phyloP scores from a whole-genome alignment of 2,329 filamentous ascomycete genomes.

The Aciculosporium take region DNA sequence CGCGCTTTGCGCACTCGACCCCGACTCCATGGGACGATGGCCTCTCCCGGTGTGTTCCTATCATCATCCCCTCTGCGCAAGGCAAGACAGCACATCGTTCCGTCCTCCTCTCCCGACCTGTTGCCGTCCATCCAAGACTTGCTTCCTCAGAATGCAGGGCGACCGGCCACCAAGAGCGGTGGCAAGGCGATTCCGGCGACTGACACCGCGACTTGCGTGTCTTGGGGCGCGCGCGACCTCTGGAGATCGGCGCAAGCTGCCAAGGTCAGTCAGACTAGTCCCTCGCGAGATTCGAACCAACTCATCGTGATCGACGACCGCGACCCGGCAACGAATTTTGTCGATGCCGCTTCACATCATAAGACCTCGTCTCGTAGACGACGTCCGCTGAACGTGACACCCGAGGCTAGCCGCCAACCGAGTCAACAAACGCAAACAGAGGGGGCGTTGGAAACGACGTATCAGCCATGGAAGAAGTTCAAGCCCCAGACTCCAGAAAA shows the following conservation, averaged over 20 bases:
- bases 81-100: slow-evolving; percentile 16
- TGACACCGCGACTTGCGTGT: slow-evolving; percentile 20
- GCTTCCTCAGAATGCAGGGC: slow-evolving; percentile 22
- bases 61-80: slow-evolving; percentile 19
- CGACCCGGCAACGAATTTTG: slow-evolving; percentile 2
- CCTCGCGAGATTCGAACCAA: neutral
- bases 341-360: neutral
- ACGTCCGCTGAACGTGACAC: neutral
- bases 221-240: slow-evolving; percentile 28
- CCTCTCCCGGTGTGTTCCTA: slow-evolving; percentile 18
- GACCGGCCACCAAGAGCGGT: slow-evolving; percentile 20
- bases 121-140: slow-evolving; percentile 38
- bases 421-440: neutral
- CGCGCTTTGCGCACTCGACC: slow-evolving; percentile 33
- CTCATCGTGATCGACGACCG: slow-evolving; percentile 2
- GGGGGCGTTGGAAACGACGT: slow-evolving; percentile 5
- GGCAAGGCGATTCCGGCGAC: slow-evolving; percentile 24
- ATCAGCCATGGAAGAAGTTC: slow-evolving; percentile 25
- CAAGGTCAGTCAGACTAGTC: slow-evolving; percentile 1
- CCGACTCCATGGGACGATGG: slow-evolving; percentile 16
- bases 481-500: slow-evolving; percentile 10
- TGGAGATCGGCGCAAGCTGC: slow-evolving; percentile 19
- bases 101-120: slow-evolving; percentile 40
- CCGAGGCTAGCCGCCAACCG: neutral
- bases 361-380: neutral